Percentiles rank a stretch among this genome's conserved stretches.
Evolutionary conservation across 2,329 filamentous ascomycete species (phyloP).

Genomic region (Penicillium capsulatum): DNA sequence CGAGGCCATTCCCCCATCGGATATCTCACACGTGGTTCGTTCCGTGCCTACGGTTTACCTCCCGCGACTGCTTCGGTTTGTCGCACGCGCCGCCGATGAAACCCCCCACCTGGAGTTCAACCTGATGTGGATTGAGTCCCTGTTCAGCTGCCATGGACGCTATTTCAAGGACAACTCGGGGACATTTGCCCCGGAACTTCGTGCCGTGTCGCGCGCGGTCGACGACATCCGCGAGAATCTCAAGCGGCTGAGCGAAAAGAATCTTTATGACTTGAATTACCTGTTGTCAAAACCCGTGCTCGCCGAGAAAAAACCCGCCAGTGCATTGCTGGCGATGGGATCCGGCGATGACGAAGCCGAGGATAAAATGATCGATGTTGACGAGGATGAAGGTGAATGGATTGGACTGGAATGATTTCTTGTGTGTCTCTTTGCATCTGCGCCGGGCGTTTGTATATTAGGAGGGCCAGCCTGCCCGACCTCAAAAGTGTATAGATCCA

Average conservation of each 20-base stretch:
- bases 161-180: constrained; percentile 77
- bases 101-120: constrained; percentile 94
- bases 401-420: constrained; percentile 49
- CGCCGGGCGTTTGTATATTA: constrained; percentile 26
- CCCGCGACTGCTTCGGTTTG: constrained; percentile 75
- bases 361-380: constrained; percentile 31
- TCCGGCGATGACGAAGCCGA: constrained; percentile 22
- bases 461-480: not conserved
- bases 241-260: constrained; percentile 77
- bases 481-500: constrained; percentile 2
- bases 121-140: constrained; percentile 81
- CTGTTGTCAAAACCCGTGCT: constrained; percentile 55
- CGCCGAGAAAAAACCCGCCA: constrained; percentile 27
- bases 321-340: constrained; percentile 31
- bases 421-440: constrained; percentile 25
- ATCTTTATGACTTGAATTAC: constrained; percentile 85
- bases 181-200: constrained; percentile 76
- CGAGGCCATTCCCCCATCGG: constrained; percentile 69
- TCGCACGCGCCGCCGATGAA: constrained; percentile 81
- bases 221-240: constrained; percentile 77
- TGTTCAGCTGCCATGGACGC: constrained; percentile 75
- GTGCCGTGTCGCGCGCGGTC: constrained; percentile 76
- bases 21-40: constrained; percentile 73
- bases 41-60: constrained; percentile 83
- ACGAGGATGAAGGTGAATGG: constrained; percentile 51